Evolutionary conservation across 495 filamentous ascomycete species (phyloP).

Genomic region (Choiromyces venosus): DNA sequence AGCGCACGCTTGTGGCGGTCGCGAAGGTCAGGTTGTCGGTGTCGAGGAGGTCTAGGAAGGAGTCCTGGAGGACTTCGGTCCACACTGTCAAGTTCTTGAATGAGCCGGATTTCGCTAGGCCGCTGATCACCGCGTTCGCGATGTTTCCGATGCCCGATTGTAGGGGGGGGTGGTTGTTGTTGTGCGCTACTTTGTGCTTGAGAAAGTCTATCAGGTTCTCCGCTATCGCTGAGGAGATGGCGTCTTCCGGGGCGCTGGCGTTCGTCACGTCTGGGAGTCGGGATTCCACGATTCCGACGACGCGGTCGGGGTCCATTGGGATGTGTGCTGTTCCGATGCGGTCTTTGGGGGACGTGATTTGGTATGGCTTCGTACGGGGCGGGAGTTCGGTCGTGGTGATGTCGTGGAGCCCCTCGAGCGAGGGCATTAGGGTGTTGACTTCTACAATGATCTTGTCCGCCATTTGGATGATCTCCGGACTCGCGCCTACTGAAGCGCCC

Average conservation of each 20-base stretch:
- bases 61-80: conserved; percentile 92
- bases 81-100: conserved; percentile 86
- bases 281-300: conserved; percentile 79
- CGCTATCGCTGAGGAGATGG: conserved; percentile 65
- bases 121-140: conserved; percentile 86
- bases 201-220: conserved; percentile 81
- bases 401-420: conserved; percentile 84
- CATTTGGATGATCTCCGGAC: conserved; percentile 81
- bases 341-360: conserved; percentile 72
- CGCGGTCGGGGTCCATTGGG: conserved; percentile 82
- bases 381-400: conserved; percentile 83
- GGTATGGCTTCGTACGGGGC: conserved; percentile 74
- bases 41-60: conserved; percentile 92
- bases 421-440: conserved; percentile 81
- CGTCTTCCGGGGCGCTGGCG: conserved; percentile 72
- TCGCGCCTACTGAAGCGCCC: conserved; percentile 79
- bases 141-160: conserved; percentile 93
- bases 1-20: conserved; percentile 84
- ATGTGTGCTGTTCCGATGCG: conserved; percentile 78
- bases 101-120: conserved; percentile 60
- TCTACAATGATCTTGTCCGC: conserved; percentile 91
- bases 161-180: conserved; percentile 75
- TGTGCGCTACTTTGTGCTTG: conserved; percentile 46
- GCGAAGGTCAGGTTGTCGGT: conserved; percentile 84
- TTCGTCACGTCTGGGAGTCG: conserved; percentile 78